Percentiles rank a stretch among this genome's conserved stretches.
Evolutionary conservation across 2,329 filamentous ascomycete genomes (phyloP).

Genomic region (Talaromyces sp.): DNA sequence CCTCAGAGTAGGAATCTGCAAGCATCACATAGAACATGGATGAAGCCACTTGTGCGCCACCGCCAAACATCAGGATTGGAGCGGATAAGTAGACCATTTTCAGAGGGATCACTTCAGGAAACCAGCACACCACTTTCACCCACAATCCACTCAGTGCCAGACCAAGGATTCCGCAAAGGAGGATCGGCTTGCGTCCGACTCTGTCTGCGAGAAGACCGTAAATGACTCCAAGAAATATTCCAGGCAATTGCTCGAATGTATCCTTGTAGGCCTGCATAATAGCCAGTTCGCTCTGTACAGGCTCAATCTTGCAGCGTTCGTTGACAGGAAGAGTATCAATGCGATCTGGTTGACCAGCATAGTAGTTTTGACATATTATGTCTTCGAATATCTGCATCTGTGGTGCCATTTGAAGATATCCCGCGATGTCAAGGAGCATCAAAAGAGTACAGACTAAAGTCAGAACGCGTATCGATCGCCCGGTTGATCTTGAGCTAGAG

Average conservation of each 20-base stretch:
- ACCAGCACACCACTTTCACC: slow-evolving; percentile 27
- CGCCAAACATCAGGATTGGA: slow-evolving; percentile 26
- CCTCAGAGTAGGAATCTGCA: slow-evolving; percentile 28
- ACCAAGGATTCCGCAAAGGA: slow-evolving; percentile 25
- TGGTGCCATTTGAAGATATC: slow-evolving; percentile 24
- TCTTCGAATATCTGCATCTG: slow-evolving; percentile 29
- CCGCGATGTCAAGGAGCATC: slow-evolving; percentile 23
- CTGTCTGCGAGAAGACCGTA: slow-evolving; percentile 30
- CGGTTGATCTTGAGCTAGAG: neutral
- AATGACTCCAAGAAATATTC: slow-evolving; percentile 27
- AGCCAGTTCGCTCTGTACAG: slow-evolving; percentile 30
- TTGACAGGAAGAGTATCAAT: slow-evolving; percentile 2
- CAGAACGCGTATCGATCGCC: neutral
- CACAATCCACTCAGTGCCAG: slow-evolving; percentile 25
- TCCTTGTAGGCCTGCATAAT: slow-evolving; percentile 29
- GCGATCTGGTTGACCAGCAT: neutral
- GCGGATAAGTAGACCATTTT: slow-evolving; percentile 27
- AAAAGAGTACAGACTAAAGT: slow-evolving; percentile 8
- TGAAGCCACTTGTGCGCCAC: slow-evolving; percentile 24
- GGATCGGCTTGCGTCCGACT: slow-evolving; percentile 27
- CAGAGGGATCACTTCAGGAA: slow-evolving; percentile 21
- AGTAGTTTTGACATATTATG: slow-evolving; percentile 28
- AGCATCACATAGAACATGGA: slow-evolving; percentile 26
- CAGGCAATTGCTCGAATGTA: slow-evolving; percentile 20
- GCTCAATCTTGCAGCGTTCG: slow-evolving; percentile 27